A percentile compares a stretch with the other conserved stretches of the same genome.
Conservation (phyloP, 768 basidiomycete species). For the Amanita rimosa region DNA sequence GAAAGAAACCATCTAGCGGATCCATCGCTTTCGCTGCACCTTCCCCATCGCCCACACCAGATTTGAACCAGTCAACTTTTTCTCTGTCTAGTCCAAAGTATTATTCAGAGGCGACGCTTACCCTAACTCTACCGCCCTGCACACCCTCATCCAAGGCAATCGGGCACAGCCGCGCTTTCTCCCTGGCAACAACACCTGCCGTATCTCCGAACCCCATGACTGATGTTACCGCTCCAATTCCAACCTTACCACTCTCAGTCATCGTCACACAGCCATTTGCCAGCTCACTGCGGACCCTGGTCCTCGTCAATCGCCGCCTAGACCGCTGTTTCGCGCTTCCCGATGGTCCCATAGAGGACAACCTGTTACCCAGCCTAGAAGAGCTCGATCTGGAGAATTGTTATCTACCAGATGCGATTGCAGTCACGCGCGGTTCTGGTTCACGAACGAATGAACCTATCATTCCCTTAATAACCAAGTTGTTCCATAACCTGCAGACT, state of each 20-base stretch:
- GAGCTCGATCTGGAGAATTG: slow-evolving; percentile 71
- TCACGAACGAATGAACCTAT: slow-evolving; percentile 39
- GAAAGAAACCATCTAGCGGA: slow-evolving; percentile 10
- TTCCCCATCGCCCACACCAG: slow-evolving; percentile 15
- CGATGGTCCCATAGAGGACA: slow-evolving; percentile 17
- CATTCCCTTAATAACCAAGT: slow-evolving; percentile 43
- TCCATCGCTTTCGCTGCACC: slow-evolving; percentile 9
- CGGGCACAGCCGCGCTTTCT: slow-evolving; percentile 53
- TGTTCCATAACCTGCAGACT: slow-evolving; percentile 62
- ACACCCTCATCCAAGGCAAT: slow-evolving; percentile 36
- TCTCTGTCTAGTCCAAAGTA: slow-evolving; percentile 47
- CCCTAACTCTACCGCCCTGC: slow-evolving; percentile 56
- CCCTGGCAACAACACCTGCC: slow-evolving; percentile 26
- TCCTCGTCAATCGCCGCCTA: slow-evolving; percentile 52
- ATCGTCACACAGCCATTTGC: slow-evolving; percentile 54
- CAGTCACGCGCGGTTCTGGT: slow-evolving; percentile 28
- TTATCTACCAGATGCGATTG: slow-evolving; percentile 47
- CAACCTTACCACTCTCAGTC: slow-evolving; percentile 54
- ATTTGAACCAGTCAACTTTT: slow-evolving; percentile 17
- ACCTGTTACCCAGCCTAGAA: slow-evolving; percentile 54
- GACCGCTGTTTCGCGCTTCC: slow-evolving; percentile 58
- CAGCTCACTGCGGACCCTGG: slow-evolving; percentile 41
- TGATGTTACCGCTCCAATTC: slow-evolving; percentile 50
- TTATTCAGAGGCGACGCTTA: slow-evolving; percentile 41
- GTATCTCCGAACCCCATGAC: slow-evolving; percentile 13